Conservation (phyloP, 371 early-diverging fungal genomes). For the Nematocida ironsii region DNA sequence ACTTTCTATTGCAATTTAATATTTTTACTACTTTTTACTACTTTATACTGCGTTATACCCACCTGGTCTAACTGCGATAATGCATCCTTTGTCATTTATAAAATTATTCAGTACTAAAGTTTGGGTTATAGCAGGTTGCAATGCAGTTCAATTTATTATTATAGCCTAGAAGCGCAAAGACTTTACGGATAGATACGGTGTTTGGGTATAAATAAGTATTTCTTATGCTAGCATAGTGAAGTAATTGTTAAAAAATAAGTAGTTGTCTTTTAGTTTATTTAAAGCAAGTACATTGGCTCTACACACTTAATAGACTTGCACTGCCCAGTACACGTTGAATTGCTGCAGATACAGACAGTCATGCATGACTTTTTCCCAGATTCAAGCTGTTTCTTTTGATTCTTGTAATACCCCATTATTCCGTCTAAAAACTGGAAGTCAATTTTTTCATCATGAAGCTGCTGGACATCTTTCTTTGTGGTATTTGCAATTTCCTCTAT, state of each 20-base stretch:
- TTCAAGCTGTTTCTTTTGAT: background rate
- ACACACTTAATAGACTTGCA: constrained; percentile 65
- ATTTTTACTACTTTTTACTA: no score
- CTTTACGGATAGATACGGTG: no score
- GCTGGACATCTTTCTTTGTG: constrained; percentile 52
- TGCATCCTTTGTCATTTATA: no score
- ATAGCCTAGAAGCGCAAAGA: no score
- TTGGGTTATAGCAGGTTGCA: no score
- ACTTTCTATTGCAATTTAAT: no score
- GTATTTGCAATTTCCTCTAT: constrained; percentile 60
- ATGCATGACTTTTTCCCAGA: constrained; percentile 15
- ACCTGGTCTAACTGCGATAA: no score
- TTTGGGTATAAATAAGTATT: no score
- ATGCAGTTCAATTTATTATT: no score
- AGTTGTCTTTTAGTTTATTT: background rate
- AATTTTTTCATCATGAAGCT: constrained; percentile 48
- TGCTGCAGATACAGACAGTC: constrained; percentile 63
- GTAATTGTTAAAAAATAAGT: background rate
- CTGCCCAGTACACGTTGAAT: constrained; percentile 57
- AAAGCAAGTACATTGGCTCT: constrained; percentile 51
- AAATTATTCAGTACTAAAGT: no score
- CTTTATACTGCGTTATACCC: no score
- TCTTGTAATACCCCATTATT: constrained; percentile 32
- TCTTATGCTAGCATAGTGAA: background rate
- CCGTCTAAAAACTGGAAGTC: constrained; percentile 46